Evolutionary conservation across 257 asterid species (phyloP).

Genomic region (Parsonsia alboflavescens): DNA sequence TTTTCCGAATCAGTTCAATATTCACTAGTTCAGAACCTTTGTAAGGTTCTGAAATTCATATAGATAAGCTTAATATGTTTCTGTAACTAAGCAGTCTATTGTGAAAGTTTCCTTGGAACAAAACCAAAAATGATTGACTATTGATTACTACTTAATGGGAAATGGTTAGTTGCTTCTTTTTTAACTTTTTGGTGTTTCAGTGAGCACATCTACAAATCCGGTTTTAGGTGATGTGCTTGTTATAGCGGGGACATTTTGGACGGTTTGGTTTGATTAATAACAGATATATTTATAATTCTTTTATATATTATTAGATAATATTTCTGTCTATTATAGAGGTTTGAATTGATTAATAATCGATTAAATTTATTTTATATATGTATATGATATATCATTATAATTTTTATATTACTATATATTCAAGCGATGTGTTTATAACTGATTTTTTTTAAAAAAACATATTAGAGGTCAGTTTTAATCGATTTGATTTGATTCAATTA

Average conservation of each 20-base stretch:
- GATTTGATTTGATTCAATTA: conserved; percentile 60
- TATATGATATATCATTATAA: too few relatives aligned
- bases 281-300: too few relatives aligned
- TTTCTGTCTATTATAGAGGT: too few relatives aligned
- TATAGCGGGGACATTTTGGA: conserved; percentile 48
- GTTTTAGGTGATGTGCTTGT: conserved; percentile 69
- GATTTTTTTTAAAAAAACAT: too few relatives aligned
- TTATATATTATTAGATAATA: too few relatives aligned
- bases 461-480: too few relatives aligned
- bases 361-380: too few relatives aligned
- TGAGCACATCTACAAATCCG: conserved; percentile 35
- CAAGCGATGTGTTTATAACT: too few relatives aligned
- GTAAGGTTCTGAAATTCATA: neutral
- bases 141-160: neutral
- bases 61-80: neutral
- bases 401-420: too few relatives aligned
- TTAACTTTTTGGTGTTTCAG: neutral
- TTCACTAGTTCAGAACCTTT: neutral
- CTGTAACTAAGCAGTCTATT: neutral
- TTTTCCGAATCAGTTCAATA: neutral
- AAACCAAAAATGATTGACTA: neutral
- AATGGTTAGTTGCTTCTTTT: neutral
- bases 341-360: too few relatives aligned
- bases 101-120: neutral
- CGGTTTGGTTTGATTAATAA: too few relatives aligned